phyloP scores from a whole-genome alignment of 306 rosid species.

The Cucumis sativus region DNA sequence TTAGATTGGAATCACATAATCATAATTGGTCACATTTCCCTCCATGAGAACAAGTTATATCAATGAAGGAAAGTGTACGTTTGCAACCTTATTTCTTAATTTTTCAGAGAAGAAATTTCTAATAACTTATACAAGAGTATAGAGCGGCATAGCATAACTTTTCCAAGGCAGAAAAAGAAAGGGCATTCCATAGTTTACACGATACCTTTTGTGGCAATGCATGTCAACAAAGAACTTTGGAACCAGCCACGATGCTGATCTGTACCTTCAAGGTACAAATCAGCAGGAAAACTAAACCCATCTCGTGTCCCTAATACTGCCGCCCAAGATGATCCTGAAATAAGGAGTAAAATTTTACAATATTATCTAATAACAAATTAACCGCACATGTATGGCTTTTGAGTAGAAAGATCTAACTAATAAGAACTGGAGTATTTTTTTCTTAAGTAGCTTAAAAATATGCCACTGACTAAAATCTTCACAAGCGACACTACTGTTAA shows the following conservation, averaged over 20 bases:
- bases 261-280: conserved; percentile 94
- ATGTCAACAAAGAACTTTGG: conserved; percentile 90
- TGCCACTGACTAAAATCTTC: not conserved
- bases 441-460: not conserved
- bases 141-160: not conserved
- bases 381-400: not conserved
- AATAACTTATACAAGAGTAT: not conserved
- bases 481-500: not conserved
- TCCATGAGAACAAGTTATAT: not conserved
- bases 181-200: conserved; percentile 18
- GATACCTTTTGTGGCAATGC: conserved; percentile 84
- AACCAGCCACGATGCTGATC: conserved; percentile 99
- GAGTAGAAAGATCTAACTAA: not conserved
- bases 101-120: not conserved
- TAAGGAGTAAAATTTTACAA: conserved; percentile 13
- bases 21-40: not conserved
- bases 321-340: conserved; percentile 99
- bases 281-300: conserved; percentile 71
- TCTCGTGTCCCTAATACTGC: conserved; percentile 66
- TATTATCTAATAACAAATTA: conserved; percentile 7
- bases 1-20: not conserved
- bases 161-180: not conserved
- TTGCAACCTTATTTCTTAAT: not conserved
- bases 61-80: not conserved
- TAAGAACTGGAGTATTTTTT: not conserved